These are phyloP conservation scores for Chenopodium formosanum DNA, from an alignment of 148 eudicot genomes.

Conservation along the genomic window DNA sequence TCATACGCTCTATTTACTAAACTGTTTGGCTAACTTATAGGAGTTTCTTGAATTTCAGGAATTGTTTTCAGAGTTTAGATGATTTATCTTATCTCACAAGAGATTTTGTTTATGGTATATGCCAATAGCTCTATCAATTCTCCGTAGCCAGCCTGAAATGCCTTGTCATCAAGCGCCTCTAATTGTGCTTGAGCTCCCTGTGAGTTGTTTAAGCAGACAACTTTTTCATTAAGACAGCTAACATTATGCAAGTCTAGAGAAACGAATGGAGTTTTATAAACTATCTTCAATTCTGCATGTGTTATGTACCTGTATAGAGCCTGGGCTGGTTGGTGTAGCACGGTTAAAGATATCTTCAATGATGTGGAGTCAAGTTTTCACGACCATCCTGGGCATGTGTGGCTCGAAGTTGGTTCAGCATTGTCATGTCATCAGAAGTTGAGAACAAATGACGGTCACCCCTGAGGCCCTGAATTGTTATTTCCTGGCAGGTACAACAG, in stretches of 20 bases:
- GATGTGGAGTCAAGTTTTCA: conserved; percentile 50
- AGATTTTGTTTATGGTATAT: conserved; percentile 55
- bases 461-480: conserved; percentile 19
- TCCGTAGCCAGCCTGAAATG: conserved; percentile 37
- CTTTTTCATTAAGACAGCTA: not conserved
- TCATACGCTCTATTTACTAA: no score
- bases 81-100: conserved; percentile 52
- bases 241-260: not conserved
- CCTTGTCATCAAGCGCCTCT: conserved; percentile 49
- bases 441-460: conserved; percentile 54
- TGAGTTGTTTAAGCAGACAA: conserved; percentile 11
- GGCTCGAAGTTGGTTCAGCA: conserved; percentile 57
- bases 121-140: conserved; percentile 59
- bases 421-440: conserved; percentile 58
- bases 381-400: conserved; percentile 70
- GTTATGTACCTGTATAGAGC: conserved; percentile 24
- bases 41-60: no score
- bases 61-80: no score
- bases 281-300: no score
- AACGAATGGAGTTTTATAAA: not conserved
- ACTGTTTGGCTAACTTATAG: no score
- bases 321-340: conserved; percentile 34
- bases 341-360: conserved; percentile 63
- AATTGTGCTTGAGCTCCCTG: conserved; percentile 40
- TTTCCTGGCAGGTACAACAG: conserved; percentile 32